phyloP scores from a whole-genome alignment of 257 asterid genomes.

The Jaltomata sinuosa region DNA sequence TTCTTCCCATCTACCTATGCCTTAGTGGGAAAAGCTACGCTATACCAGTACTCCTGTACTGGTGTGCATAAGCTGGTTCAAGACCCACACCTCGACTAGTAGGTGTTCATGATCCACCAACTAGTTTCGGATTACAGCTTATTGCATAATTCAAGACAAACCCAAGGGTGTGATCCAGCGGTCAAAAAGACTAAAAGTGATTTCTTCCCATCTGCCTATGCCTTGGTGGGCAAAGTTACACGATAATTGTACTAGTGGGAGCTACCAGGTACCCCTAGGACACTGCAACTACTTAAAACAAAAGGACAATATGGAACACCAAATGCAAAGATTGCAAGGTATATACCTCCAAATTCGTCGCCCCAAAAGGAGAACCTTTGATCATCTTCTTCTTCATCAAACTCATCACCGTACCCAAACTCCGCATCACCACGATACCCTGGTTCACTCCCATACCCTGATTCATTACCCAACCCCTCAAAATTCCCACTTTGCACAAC shows the following conservation, averaged over 20 bases:
- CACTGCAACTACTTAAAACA: neutral
- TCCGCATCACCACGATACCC: constrained; percentile 93
- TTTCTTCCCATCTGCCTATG: too few relatives aligned
- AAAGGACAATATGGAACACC: neutral
- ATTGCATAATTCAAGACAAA: too few relatives aligned
- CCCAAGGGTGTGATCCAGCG: too few relatives aligned
- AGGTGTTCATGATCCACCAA: too few relatives aligned
- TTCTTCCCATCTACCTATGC: neutral
- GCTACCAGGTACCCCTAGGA: neutral
- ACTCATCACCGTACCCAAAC: constrained; percentile 76
- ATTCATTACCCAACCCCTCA: constrained; percentile 58
- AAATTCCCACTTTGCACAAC: constrained; percentile 45
- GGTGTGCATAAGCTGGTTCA: too few relatives aligned
- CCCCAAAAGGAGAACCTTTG: constrained; percentile 70
- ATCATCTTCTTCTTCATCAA: constrained; percentile 75
- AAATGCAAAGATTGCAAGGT: neutral
- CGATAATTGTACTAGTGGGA: neutral
- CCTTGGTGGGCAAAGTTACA: neutral
- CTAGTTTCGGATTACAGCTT: too few relatives aligned
- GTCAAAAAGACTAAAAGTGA: too few relatives aligned
- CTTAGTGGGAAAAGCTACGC: neutral
- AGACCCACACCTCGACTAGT: too few relatives aligned
- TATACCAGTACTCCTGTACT: neutral
- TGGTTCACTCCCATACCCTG: constrained; percentile 96
- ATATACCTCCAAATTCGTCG: constrained; percentile 70